Base-by-base conservation (phyloP, 148 eudicot species). In the Silene conica region DNA sequence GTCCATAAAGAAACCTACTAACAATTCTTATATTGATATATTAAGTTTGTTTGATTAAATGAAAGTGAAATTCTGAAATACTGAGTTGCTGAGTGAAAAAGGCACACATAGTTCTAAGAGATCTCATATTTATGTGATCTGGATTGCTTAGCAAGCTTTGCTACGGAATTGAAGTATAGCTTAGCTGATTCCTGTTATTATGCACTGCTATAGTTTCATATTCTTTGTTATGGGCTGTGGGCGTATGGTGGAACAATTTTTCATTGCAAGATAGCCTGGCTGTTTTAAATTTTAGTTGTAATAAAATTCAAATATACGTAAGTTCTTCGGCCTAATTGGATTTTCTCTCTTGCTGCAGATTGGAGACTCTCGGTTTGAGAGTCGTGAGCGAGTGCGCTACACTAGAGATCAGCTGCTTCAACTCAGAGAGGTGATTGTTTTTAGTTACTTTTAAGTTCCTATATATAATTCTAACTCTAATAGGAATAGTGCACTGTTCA, bases 321-420 rank as follows among this genome's bases (percentile, higher is more conserved):
- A 46, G 11, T 46, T 68, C 34, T 16, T 11, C 14, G 25, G 41
- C 50, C 3, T 23, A 46, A 12, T 75, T 64, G 21, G 50, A 21
- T 28, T 13, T 31, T 38, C 20, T 50, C 20, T 67, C 6, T 71
- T 34, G 22, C 26, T 75, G 69, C 70, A 95, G 97, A 84, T 84
- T 79, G 96, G 90, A 75, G 97, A 90, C 69, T 83, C 88, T 68
- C 83, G 96, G 25, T 90, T 92, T 74, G 99, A 95, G 71, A 81
- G 85, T 63, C 91, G 79, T 78, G 97, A 95, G 78, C 88, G 89
- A 16, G 76, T 95, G 75, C 90, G 86, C 59, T 95, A 85, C 82
- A 80, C 86, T 60, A 81, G 91, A 63, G 96, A 92, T 70, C 94
- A 87, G 81, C 88, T 95, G 76, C 52, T 92, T 59, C 90, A 90